Conservation (phyloP, 202 grass and related monocot genomes). For the Schoenoplectus tabernaemontani region DNA sequence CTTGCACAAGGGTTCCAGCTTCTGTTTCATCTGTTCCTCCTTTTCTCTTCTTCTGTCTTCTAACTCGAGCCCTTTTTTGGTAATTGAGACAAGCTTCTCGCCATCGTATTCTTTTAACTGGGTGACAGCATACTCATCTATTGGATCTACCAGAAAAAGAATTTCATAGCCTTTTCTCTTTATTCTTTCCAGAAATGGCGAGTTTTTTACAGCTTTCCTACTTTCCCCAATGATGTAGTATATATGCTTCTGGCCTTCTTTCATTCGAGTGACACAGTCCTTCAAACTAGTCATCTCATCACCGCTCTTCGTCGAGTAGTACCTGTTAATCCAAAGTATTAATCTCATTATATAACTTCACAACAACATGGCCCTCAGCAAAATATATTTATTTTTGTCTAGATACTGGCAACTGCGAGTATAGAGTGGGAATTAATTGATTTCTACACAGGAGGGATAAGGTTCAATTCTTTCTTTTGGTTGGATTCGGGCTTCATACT, state of each 20-base stretch:
- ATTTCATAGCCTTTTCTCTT: slow-evolving; percentile 51
- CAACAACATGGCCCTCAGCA: not conserved
- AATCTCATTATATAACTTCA: not conserved
- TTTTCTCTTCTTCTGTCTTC: slow-evolving; percentile 50
- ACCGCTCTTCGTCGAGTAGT: slow-evolving; percentile 48
- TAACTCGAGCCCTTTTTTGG: slow-evolving; percentile 43
- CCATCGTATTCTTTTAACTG: slow-evolving; percentile 57
- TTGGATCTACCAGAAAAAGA: slow-evolving; percentile 54
- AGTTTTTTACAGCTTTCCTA: slow-evolving; percentile 50
- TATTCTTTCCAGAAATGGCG: slow-evolving; percentile 45
- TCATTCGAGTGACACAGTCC: slow-evolving; percentile 49
- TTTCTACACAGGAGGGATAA: not conserved
- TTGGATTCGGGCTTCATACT: too few species aligned
- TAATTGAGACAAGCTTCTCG: slow-evolving; percentile 45
- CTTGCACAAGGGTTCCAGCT: slow-evolving; percentile 51
- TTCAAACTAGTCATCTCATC: slow-evolving; percentile 48
- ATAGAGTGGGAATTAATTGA: not conserved
- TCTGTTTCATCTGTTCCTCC: slow-evolving; percentile 33
- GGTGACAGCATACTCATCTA: slow-evolving; percentile 49
- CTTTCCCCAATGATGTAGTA: slow-evolving; percentile 58
- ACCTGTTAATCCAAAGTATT: slow-evolving; percentile 2
- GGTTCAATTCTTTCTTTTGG: not conserved
- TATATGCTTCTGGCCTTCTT: slow-evolving; percentile 48
- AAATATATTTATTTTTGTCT: not conserved
- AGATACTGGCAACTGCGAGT: not conserved